phyloP scores from a whole-genome alignment of 176 grass and related monocot genomes.

The Tuctoria greenei region DNA sequence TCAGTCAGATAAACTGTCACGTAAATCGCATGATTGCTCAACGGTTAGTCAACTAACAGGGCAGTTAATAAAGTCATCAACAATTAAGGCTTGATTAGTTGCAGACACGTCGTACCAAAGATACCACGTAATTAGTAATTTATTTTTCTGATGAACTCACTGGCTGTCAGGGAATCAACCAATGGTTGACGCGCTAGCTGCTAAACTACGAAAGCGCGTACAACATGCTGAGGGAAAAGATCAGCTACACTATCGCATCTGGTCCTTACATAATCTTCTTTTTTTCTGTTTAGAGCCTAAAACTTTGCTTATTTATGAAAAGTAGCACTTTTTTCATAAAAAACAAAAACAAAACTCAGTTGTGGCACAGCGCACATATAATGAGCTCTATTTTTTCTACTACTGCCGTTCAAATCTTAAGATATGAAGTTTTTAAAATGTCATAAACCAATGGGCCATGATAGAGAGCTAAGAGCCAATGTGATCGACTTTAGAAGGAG shows the following conservation, averaged over 20 bases:
- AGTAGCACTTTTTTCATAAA: neutral
- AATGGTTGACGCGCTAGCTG: neutral
- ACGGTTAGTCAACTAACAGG: neutral
- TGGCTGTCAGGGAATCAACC: neutral
- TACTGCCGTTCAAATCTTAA: neutral
- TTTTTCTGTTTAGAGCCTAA: neutral
- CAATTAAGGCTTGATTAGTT: neutral
- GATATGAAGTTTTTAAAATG: neutral
- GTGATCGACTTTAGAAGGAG: too few species aligned
- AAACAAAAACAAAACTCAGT: neutral
- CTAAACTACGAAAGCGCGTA: slow-evolving; percentile 7
- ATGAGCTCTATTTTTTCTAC: neutral
- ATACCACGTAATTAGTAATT: neutral
- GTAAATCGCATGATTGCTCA: neutral
- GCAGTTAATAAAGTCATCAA: neutral
- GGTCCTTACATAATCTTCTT: neutral
- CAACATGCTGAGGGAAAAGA: neutral
- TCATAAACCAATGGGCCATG: neutral
- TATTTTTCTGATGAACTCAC: neutral
- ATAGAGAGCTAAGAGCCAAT: too few species aligned
- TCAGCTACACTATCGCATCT: neutral
- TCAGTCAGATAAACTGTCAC: neutral
- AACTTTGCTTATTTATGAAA: neutral
- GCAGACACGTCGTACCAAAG: neutral
- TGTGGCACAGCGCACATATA: neutral